phyloP scores from a whole-genome alignment of 768 basidiomycete genomes.

The Phylloporus sp. region DNA sequence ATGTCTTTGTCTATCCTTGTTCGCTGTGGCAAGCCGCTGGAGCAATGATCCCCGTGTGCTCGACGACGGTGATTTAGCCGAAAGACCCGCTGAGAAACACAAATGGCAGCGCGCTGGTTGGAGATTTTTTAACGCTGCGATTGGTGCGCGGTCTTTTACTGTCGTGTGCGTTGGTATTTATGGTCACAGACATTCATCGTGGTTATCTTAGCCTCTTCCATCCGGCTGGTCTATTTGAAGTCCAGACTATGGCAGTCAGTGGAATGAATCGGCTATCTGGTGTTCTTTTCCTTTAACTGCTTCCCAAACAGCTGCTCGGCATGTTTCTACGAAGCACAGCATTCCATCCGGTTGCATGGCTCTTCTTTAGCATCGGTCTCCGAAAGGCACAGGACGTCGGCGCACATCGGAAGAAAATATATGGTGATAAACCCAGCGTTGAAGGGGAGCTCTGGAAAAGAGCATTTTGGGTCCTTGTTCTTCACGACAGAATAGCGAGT shows the following conservation, averaged over 20 bases:
- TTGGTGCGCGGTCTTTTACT: conserved; percentile 36
- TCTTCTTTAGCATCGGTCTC: conserved; percentile 48
- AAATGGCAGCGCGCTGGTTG: conserved; percentile 57
- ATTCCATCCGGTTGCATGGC: conserved; percentile 52
- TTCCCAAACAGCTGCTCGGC: conserved; percentile 41
- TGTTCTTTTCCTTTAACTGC: conserved; percentile 6
- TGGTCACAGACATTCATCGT: conserved; percentile 45
- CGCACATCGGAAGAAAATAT: conserved; percentile 63
- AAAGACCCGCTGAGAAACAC: conserved; percentile 24
- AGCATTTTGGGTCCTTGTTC: conserved; percentile 68
- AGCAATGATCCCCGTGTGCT: conserved; percentile 58
- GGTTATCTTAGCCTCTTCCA: conserved; percentile 48
- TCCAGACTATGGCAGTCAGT: conserved; percentile 53
- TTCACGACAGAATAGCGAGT: conserved; percentile 55
- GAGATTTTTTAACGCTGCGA: conserved; percentile 55
- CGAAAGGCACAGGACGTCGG: conserved; percentile 75
- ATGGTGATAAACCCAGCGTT: conserved; percentile 41
- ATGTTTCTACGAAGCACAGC: conserved; percentile 51
- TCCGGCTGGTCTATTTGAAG: conserved; percentile 58
- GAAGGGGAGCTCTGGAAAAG: conserved; percentile 78
- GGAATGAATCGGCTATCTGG: conserved; percentile 3
- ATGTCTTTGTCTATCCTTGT: conserved; percentile 56
- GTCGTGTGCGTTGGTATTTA: conserved; percentile 1
- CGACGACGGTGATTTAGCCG: conserved; percentile 27
- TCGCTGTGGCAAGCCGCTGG: conserved; percentile 69